Evolutionary conservation across 2,329 filamentous ascomycete genomes (phyloP), one percentile per base, ranked within the genome.

Genomic region (Sphaceloma murrayae): DNA sequence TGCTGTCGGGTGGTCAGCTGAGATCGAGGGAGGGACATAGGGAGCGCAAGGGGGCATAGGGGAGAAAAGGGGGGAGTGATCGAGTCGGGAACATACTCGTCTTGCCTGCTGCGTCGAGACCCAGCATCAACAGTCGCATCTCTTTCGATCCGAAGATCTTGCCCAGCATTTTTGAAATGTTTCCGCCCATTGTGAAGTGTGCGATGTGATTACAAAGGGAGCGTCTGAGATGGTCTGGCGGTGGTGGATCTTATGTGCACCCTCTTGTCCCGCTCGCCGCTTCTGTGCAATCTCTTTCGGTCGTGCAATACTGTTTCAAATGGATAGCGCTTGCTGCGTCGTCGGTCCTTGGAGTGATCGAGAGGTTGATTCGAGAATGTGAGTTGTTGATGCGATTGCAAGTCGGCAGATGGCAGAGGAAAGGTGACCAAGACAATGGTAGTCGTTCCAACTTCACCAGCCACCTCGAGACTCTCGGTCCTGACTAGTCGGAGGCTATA

Each of bases 101-200:
- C 77, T 98, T 98, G 67, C 91, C 91, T 46, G 91, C 91, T 51
- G 91, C 91, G 67, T 98, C 91, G 54, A 96, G 78, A 51, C 91
- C 91, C 60, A 98, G 72, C 91, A 98, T 98, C 62, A 96, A 73
- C 62, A 98, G 75, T 58, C 91, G 85, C 87, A 96, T 96, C 70
- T 96, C 91, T 73, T 94, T 94, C 46, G 86, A 93, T 71, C 89
- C 89, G 71, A 95, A 96, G 75, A 96, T 87, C 82, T 94, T 95
- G 72, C 82, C 82, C 85, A 95, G 85, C 72, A 94, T 83, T 69
- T 94, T 94, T 53, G 86, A 94, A 63, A 95, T 74, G 66, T 82
- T 79, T 56, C 76, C 84, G 63, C 89, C 89, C 89, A 96, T 96
- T 49, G 58, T 80, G 72, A 22, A 11, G n/a, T 46, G 43, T 45